These are phyloP conservation scores for Colletotrichum sp. DNA, from an alignment of 2,329 filamentous ascomycete genomes.

Conservation along the genomic window DNA sequence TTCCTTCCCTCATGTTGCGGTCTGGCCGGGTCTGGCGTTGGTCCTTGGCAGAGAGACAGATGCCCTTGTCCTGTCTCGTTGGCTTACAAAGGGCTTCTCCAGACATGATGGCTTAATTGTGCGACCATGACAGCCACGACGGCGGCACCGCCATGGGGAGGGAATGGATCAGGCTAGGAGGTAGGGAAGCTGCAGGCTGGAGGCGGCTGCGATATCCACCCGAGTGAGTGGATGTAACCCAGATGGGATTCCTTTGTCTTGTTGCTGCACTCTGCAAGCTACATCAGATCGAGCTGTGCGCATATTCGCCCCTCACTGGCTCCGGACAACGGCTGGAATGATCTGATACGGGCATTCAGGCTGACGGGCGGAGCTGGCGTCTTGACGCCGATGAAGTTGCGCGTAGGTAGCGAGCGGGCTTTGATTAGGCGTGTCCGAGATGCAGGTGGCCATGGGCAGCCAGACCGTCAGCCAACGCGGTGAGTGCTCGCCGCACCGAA, in stretches of 20 bases:
- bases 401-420: background rate
- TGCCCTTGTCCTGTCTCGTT: slow-evolving; percentile 2
- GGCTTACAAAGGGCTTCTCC: background rate
- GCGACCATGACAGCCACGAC: background rate
- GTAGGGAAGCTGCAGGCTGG: background rate
- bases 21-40: background rate
- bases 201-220: background rate
- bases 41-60: background rate
- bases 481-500: background rate
- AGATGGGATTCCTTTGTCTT: background rate
- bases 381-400: background rate
- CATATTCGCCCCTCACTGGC: slow-evolving; percentile 1
- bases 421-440: slow-evolving; percentile 5
- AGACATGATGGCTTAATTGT: background rate
- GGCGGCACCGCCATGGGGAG: background rate
- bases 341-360: background rate
- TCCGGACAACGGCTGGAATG: slow-evolving; percentile 4
- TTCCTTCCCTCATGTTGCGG: background rate
- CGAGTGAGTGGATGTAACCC: background rate
- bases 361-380: background rate
- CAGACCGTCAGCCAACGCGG: background rate
- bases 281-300: background rate
- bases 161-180: background rate
- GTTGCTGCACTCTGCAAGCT: background rate
- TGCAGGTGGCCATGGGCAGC: background rate